These are phyloP conservation scores for Penicillium longicatenatum DNA, from an alignment of 495 filamentous ascomycete species.

Conservation along the genomic window DNA sequence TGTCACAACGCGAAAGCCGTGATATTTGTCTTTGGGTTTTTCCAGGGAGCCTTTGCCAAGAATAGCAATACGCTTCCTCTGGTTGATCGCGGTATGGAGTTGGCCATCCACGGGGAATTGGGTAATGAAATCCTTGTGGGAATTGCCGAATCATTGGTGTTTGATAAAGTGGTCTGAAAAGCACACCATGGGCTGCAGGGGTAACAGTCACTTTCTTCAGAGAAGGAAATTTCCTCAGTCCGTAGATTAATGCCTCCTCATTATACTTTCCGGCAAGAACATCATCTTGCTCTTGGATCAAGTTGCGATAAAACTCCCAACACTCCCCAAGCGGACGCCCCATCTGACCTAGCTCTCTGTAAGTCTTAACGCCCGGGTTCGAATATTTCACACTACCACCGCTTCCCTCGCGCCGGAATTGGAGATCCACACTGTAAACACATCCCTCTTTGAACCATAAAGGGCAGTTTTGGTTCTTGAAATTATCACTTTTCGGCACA, in stretches of 20 bases:
- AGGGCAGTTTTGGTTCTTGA: no score
- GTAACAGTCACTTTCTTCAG: constrained; percentile 31
- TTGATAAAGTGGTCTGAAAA: constrained; percentile 30
- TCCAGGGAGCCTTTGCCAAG: constrained; percentile 7
- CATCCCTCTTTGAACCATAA: no score
- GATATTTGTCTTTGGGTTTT: constrained; percentile 21
- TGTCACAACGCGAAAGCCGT: constrained; percentile 23
- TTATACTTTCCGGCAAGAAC: constrained; percentile 22
- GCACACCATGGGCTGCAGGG: constrained; percentile 31
- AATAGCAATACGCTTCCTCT: constrained; percentile 6
- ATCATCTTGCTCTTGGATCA: constrained; percentile 23
- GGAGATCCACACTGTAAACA: no score
- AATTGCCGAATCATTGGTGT: constrained; percentile 38
- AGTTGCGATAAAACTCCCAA: constrained; percentile 24
- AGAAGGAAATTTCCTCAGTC: constrained; percentile 27
- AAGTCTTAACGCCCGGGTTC: not conserved
- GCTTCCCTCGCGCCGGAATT: no score
- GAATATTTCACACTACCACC: no score
- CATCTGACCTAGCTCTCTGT: constrained; percentile 19
- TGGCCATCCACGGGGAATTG: constrained; percentile 33
- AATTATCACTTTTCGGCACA: no score
- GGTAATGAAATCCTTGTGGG: constrained; percentile 33
- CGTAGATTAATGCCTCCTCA: constrained; percentile 25
- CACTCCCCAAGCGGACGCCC: constrained; percentile 15
- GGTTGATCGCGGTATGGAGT: not conserved